Conservation (phyloP, 2,329 filamentous ascomycete genomes). For the Fusarium algeriense region DNA sequence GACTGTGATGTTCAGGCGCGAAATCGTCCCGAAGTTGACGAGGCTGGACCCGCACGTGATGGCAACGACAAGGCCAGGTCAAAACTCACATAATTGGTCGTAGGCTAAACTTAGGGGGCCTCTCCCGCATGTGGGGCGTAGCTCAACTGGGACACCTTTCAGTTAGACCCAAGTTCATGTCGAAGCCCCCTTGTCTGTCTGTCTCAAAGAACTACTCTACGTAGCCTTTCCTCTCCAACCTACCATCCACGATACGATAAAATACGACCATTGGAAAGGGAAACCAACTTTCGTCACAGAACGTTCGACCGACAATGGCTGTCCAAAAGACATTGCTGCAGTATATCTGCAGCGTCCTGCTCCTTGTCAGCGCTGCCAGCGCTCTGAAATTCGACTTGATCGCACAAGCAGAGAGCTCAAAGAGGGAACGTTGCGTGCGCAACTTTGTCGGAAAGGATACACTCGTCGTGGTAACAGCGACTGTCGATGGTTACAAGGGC, state of each 20-base stretch:
- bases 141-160: conserved; percentile 51
- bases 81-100: conserved; percentile 37
- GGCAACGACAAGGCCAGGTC: conserved; percentile 41
- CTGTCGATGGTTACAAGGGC: conserved; percentile 83
- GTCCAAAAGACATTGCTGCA: conserved; percentile 66
- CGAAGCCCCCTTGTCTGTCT: conserved; percentile 27
- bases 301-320: conserved; percentile 57
- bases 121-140: conserved; percentile 40
- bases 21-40: conserved; percentile 41
- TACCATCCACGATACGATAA: conserved; percentile 22
- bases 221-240: conserved; percentile 41
- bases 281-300: conserved; percentile 4
- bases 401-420: conserved; percentile 70
- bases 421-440: conserved; percentile 89
- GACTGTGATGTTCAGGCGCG: conserved; percentile 29
- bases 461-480: conserved; percentile 94
- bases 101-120: neutral
- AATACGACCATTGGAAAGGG: conserved; percentile 20
- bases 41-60: conserved; percentile 51
- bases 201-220: conserved; percentile 39
- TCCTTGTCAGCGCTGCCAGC: conserved; percentile 65
- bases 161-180: conserved; percentile 36
- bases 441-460: conserved; percentile 96
- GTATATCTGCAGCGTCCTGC: conserved; percentile 68
- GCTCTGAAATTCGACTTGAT: conserved; percentile 95